Evolutionary conservation across 345 rosid genomes (phyloP).

Genomic region (Linum lewisii): DNA sequence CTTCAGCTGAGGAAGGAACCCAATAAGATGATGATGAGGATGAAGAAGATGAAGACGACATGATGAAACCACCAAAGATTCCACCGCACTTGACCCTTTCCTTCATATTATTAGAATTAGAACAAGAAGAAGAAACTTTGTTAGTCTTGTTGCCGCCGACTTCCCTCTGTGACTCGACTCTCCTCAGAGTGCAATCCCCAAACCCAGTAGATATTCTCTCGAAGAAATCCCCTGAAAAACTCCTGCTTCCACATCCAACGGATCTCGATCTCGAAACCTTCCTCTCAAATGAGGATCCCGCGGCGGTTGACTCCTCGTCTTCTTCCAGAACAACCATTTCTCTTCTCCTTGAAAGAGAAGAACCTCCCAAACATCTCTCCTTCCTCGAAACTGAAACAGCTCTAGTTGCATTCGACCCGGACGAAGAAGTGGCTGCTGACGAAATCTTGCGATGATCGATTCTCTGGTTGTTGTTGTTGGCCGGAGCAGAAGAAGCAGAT

Average conservation of each 20-base stretch:
- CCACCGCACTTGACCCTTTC: slow-evolving; percentile 90
- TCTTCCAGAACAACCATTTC: slow-evolving; percentile 34
- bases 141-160: slow-evolving; percentile 48
- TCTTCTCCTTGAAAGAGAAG: slow-evolving; percentile 39
- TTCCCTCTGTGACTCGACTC: slow-evolving; percentile 97
- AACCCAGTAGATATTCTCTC: slow-evolving; percentile 95
- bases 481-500: slow-evolving; percentile 11
- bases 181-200: slow-evolving; percentile 87
- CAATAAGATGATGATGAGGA: slow-evolving; percentile 60
- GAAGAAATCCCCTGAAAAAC: slow-evolving; percentile 94
- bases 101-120: no score
- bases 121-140: slow-evolving; percentile 8
- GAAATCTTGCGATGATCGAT: slow-evolving; percentile 5
- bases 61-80: slow-evolving; percentile 83
- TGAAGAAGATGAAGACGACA: slow-evolving; percentile 61
- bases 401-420: no score
- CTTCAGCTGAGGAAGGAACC: slow-evolving; percentile 50
- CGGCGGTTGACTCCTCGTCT: slow-evolving; percentile 37
- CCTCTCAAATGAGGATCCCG: slow-evolving; percentile 59
- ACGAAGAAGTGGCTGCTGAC: no score
- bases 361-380: slow-evolving; percentile 26
- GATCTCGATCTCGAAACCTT: slow-evolving; percentile 99
- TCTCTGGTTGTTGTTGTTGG: not conserved
- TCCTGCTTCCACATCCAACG: slow-evolving; percentile 95
- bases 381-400: slow-evolving; percentile 14